phyloP scores from a whole-genome alignment of 202 grass and related monocot genomes.

The Sporobolus alterniflorus region DNA sequence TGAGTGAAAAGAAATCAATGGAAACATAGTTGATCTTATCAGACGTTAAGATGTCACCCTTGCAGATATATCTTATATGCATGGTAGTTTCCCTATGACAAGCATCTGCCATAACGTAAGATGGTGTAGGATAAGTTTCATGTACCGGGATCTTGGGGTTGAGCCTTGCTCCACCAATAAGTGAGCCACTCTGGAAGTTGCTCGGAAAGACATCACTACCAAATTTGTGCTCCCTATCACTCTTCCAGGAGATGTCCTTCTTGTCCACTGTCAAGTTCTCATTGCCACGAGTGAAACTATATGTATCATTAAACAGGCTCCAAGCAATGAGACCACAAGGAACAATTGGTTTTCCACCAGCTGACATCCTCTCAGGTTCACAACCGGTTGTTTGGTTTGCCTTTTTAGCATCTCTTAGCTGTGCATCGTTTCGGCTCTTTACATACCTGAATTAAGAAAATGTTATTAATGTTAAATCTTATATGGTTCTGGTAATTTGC shows the following conservation, averaged over 20 bases:
- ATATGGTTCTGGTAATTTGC: background rate
- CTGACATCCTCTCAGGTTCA: constrained; percentile 79
- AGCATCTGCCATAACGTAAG: constrained; percentile 15
- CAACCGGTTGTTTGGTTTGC: constrained; percentile 61
- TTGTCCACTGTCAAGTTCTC: constrained; percentile 78
- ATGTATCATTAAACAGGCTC: constrained; percentile 99
- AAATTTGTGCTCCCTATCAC: constrained; percentile 98
- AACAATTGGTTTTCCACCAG: constrained; percentile 74
- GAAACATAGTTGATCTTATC: background rate
- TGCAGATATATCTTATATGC: constrained; percentile 4
- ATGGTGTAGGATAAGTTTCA: constrained; percentile 15
- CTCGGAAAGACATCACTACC: constrained; percentile 88
- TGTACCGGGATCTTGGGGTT: constrained; percentile 57
- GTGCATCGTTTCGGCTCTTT: constrained; percentile 91
- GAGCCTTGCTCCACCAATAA: constrained; percentile 72
- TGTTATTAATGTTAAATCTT: constrained; percentile 18
- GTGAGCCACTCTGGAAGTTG: constrained; percentile 90
- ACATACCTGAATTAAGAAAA: constrained; percentile 77
- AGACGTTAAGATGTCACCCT: background rate
- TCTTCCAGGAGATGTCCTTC: constrained; percentile 96
- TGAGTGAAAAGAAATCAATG: constrained; percentile 38
- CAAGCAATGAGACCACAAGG: constrained; percentile 98
- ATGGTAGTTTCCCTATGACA: background rate
- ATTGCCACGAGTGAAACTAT: constrained; percentile 63
- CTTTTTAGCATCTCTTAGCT: constrained; percentile 55